Evolutionary conservation across 306 rosid species (phyloP).

Genomic region (Potentilla sterilis): DNA sequence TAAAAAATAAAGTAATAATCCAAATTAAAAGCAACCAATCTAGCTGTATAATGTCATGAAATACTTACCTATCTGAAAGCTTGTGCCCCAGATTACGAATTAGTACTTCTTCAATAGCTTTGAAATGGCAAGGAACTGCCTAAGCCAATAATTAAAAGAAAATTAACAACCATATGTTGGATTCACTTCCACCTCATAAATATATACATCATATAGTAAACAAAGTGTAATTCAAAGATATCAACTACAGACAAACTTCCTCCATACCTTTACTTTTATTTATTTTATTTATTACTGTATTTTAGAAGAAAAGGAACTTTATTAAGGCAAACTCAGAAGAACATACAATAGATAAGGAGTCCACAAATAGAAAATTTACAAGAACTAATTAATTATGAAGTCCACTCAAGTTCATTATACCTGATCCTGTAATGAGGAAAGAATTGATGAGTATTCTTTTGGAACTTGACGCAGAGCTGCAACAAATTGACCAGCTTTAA

Average conservation of each 20-base stretch:
- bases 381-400: not conserved
- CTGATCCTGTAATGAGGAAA: slow-evolving; percentile 77
- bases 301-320: not conserved
- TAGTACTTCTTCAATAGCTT: slow-evolving; percentile 53
- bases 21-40: not conserved
- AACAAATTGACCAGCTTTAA: slow-evolving; percentile 89
- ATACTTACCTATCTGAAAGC: slow-evolving; percentile 66
- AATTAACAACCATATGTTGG: slow-evolving; percentile 27
- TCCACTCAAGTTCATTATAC: slow-evolving; percentile 25
- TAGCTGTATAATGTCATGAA: not conserved
- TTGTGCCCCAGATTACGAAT: slow-evolving; percentile 56
- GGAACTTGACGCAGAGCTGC: slow-evolving; percentile 68
- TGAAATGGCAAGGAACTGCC: slow-evolving; percentile 76
- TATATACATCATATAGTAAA: not conserved
- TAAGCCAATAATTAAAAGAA: slow-evolving; percentile 36
- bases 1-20: not conserved
- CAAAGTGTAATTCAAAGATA: not conserved
- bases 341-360: not conserved
- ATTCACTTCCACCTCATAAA: slow-evolving; percentile 2
- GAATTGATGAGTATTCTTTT: slow-evolving; percentile 64
- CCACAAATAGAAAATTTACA: not conserved
- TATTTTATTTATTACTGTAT: not conserved
- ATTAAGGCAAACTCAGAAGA: not conserved
- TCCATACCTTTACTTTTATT: not conserved
- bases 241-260: not conserved